These are phyloP conservation scores for Ilex paraguariensis DNA, from an alignment of 305 asterid species.

Conservation along the genomic window DNA sequence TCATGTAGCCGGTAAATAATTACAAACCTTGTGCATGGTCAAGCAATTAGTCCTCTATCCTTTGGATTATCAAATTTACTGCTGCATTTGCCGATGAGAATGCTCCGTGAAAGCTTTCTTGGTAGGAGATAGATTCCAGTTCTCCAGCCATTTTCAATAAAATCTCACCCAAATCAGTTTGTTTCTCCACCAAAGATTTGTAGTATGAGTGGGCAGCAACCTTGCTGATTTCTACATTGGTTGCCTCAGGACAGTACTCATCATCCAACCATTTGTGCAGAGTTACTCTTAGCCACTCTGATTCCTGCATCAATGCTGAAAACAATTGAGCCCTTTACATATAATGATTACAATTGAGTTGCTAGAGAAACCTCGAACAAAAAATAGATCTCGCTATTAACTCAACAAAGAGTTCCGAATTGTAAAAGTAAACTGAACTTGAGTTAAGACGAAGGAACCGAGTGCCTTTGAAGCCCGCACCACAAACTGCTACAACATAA, in stretches of 20 bases:
- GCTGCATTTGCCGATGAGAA: conserved; percentile 96
- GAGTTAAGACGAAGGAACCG: too few species aligned
- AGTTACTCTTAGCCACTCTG: conserved; percentile 32
- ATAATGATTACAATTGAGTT: too few species aligned
- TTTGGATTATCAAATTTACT: conserved; percentile 59
- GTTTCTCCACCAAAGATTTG: conserved; percentile 53
- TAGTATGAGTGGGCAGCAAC: conserved; percentile 68
- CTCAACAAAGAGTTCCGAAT: too few species aligned
- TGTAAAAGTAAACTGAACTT: too few species aligned
- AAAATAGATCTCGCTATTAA: too few species aligned
- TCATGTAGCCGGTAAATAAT: background rate
- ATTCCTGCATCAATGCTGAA: conserved; percentile 44
- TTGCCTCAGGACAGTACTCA: conserved; percentile 89
- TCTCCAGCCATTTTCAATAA: conserved; percentile 68
- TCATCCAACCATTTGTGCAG: conserved; percentile 90
- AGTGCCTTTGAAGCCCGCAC: too few species aligned
- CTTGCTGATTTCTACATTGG: conserved; percentile 68
- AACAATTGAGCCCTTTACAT: conserved; percentile 1
- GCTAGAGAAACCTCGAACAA: too few species aligned
- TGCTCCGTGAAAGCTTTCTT: conserved; percentile 98
- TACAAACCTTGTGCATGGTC: conserved; percentile 5
- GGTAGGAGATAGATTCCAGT: conserved; percentile 77
- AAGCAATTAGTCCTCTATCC: conserved; percentile 32
- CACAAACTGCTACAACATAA: too few species aligned
- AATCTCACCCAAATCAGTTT: conserved; percentile 78